Evolutionary conservation across 352 stramenopile genomes (phyloP), one percentile per base, ranked within the genome.

Genomic region (Phytopythium cucurbitacearum): DNA sequence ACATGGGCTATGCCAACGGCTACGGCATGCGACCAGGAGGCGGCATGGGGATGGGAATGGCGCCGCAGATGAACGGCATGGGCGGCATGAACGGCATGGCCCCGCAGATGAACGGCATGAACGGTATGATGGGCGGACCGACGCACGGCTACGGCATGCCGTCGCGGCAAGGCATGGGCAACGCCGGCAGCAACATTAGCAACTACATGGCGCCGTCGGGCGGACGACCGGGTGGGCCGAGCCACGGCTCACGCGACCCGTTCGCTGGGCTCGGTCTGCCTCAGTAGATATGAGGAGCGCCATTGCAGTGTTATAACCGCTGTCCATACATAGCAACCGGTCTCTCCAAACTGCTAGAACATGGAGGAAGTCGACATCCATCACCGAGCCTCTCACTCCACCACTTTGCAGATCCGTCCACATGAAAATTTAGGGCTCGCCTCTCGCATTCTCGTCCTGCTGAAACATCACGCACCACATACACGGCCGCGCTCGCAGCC

Each of bases 211-310:
- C 65, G 36, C 65, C 76, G n/a, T 65, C 60, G 28, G 59, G 57
- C 55, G 53, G 62, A 48, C 38, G 40, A 50, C 12, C 13, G 33
- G 36, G 33, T 47, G 50, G 9, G 48, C 52, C 33, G 44, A 28
- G 12, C 52, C 34, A 21, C 47, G 41, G 44, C 53, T 40, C 50
- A 5, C 51, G 54, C 13, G 83, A 93, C 49, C 83, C 83, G 40
- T 93, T 93, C 62, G 80, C 83, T 5, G 83, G 83, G 7, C 60
- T 91, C 16, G 83, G 80, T n/a, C 53, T 89, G 52, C 78, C 78
- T 4, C 62, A 76, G 51, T 62, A 28, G 21, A 28, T 28, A 28
- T 28, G 21, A 28, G 21, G 21, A 28, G 21, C 21, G 21, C 21
- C 21, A 28, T 2, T 28, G 21, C 21, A 28, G 21, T 28, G 21